Conservation (phyloP, 2,329 filamentous ascomycete species). For the Penicillium concentricum region DNA sequence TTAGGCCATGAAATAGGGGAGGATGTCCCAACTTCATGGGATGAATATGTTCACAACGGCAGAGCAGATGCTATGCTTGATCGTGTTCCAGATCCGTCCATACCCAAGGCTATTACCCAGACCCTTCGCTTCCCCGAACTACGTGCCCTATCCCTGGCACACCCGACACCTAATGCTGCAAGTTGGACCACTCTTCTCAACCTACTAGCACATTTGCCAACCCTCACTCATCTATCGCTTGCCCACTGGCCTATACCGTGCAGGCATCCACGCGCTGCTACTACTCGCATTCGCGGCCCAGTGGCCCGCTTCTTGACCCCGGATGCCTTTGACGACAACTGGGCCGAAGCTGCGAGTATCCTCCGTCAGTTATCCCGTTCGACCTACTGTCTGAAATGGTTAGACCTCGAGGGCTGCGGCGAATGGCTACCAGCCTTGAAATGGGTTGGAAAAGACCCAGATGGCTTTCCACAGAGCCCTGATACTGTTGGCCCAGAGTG, state of each 20-base stretch:
- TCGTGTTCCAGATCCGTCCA: neutral
- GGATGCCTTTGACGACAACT: conserved; percentile 54
- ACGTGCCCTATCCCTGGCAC: conserved; percentile 58
- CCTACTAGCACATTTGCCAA: conserved; percentile 54
- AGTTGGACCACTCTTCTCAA: conserved; percentile 58
- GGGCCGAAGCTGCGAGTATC: conserved; percentile 56
- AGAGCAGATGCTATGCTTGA: neutral
- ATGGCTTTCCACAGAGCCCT: conserved; percentile 25
- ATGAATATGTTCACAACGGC: conserved; percentile 29
- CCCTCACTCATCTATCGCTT: conserved; percentile 61
- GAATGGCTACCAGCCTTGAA: conserved; percentile 56
- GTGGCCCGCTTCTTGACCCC: conserved; percentile 42
- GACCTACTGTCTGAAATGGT: conserved; percentile 60
- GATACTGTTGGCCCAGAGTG: conserved; percentile 42
- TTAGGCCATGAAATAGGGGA: conserved; percentile 9
- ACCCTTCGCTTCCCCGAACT: conserved; percentile 51
- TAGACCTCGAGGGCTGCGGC: conserved; percentile 61
- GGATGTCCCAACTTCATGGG: conserved; percentile 42
- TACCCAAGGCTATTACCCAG: conserved; percentile 25
- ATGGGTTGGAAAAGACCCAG: conserved; percentile 37
- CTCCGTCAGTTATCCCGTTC: conserved; percentile 56
- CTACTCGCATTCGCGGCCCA: conserved; percentile 43
- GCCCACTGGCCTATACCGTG: conserved; percentile 62
- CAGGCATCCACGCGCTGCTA: conserved; percentile 54
- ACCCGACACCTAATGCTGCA: conserved; percentile 44